phyloP scores from a whole-genome alignment of 768 basidiomycete genomes.

The Gyrodon lividus region DNA sequence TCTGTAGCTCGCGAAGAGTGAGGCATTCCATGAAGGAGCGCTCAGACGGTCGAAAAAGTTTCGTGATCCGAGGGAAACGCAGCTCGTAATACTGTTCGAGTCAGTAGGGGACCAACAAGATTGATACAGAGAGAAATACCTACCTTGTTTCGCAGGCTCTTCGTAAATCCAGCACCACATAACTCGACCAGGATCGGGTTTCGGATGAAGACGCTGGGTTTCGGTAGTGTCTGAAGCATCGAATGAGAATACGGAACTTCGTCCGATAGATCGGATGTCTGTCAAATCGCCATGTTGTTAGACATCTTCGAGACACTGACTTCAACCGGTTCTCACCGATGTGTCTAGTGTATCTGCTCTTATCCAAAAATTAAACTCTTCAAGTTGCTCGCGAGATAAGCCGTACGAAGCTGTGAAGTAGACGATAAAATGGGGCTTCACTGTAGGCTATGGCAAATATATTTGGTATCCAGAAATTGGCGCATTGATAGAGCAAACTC shows the following conservation, averaged over 20 bases:
- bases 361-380: conserved; percentile 69
- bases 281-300: neutral
- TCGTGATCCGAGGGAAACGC: conserved; percentile 78
- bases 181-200: conserved; percentile 70
- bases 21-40: conserved; percentile 63
- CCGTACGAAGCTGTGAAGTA: conserved; percentile 82
- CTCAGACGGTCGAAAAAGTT: conserved; percentile 59
- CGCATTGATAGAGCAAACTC: conserved; percentile 15
- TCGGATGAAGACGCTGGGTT: conserved; percentile 57
- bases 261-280: conserved; percentile 2
- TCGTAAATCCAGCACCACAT: conserved; percentile 82
- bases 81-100: conserved; percentile 70
- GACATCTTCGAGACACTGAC: neutral
- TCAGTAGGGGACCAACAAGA: neutral
- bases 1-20: conserved; percentile 49
- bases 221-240: conserved; percentile 44
- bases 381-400: conserved; percentile 60
- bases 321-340: conserved; percentile 12
- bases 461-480: neutral
- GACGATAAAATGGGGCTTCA: conserved; percentile 62
- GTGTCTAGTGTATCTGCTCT: conserved; percentile 27
- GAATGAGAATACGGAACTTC: conserved; percentile 56
- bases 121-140: conserved; percentile 14
- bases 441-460: conserved; percentile 33
- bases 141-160: conserved; percentile 57